Evolutionary conservation across 208 protist genomes (phyloP).

Genomic region (Angomonas deanei): DNA sequence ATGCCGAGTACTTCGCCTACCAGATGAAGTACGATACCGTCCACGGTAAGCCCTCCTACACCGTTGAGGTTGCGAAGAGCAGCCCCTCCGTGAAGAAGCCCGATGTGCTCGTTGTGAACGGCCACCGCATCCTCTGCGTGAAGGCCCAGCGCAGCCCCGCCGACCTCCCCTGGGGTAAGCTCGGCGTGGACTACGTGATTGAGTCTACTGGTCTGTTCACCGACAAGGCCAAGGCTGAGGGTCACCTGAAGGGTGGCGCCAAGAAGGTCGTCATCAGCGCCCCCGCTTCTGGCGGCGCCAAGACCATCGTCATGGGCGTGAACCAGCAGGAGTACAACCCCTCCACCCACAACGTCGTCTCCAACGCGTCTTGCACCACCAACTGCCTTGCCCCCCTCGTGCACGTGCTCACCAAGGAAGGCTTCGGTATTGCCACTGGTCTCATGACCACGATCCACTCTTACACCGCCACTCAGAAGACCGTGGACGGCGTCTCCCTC

Average conservation of each 20-base stretch:
- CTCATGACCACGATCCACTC: slow-evolving; percentile 99
- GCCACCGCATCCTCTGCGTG: slow-evolving; percentile 69
- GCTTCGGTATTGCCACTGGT: slow-evolving; percentile 94
- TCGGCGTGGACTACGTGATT: slow-evolving; percentile 95
- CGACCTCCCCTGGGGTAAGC: slow-evolving; percentile 92
- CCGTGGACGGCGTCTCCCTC: slow-evolving; percentile 95
- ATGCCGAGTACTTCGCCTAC: slow-evolving; percentile 96
- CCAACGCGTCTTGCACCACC: slow-evolving; percentile 99
- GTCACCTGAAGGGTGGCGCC: slow-evolving; percentile 94
- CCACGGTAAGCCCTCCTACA: slow-evolving; percentile 92
- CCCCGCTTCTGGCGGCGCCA: slow-evolving; percentile 94
- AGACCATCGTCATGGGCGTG: slow-evolving; percentile 98
- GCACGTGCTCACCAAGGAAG: slow-evolving; percentile 95
- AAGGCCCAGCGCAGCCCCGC: slow-evolving; percentile 86
- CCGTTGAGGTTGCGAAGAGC: slow-evolving; percentile 65
- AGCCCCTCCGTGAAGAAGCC: slow-evolving; percentile 45
- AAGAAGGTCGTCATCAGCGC: slow-evolving; percentile 99
- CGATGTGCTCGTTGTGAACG: slow-evolving; percentile 77
- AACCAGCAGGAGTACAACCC: slow-evolving; percentile 94
- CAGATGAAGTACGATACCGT: slow-evolving; percentile 96
- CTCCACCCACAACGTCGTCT: slow-evolving; percentile 86
- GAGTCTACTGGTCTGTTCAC: slow-evolving; percentile 99
- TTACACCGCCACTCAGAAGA: slow-evolving; percentile 98
- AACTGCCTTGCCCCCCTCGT: slow-evolving; percentile 99
- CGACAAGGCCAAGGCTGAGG: slow-evolving; percentile 76